phyloP scores from a whole-genome alignment of 2,329 filamentous ascomycete species.

The Sarocladium oryzae region DNA sequence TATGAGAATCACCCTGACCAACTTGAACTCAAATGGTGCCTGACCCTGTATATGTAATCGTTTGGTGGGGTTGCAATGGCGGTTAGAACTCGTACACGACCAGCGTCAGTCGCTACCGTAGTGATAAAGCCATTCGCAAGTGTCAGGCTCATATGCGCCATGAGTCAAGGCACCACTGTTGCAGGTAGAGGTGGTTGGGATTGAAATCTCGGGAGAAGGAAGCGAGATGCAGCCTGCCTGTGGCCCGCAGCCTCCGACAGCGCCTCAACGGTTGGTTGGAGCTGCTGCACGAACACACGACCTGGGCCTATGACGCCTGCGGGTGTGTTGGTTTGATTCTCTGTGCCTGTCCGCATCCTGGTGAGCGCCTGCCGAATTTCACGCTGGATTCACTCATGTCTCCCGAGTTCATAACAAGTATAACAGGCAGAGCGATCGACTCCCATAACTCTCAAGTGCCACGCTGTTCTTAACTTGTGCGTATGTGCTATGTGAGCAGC shows the following conservation, averaged over 20 bases:
- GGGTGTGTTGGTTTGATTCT: too few relatives aligned
- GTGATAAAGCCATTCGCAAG: neutral
- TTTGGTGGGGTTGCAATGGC: neutral
- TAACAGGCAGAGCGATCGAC: too few relatives aligned
- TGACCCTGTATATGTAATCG: neutral
- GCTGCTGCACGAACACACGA: too few relatives aligned
- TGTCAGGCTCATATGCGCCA: neutral
- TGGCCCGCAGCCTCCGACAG: neutral
- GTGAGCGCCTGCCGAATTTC: too few relatives aligned
- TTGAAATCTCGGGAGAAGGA: neutral
- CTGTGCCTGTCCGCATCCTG: too few relatives aligned
- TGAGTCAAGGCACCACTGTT: neutral
- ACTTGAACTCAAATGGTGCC: conserved; percentile 4
- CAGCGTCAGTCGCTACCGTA: neutral
- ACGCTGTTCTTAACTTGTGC: too few relatives aligned
- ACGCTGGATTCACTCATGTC: too few relatives aligned
- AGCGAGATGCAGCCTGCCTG: conserved; percentile 2
- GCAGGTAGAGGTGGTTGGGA: neutral
- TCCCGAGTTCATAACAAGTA: too few relatives aligned
- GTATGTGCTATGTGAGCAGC: too few relatives aligned
- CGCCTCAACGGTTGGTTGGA: too few relatives aligned
- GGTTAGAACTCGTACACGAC: neutral
- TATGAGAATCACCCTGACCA: neutral
- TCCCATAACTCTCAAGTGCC: too few relatives aligned
- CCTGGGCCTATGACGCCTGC: too few relatives aligned